Percentiles rank a stretch among this genome's conserved stretches.
Evolutionary conservation across 148 eudicot species (phyloP).

Genomic region (Pouteria glomerata): DNA sequence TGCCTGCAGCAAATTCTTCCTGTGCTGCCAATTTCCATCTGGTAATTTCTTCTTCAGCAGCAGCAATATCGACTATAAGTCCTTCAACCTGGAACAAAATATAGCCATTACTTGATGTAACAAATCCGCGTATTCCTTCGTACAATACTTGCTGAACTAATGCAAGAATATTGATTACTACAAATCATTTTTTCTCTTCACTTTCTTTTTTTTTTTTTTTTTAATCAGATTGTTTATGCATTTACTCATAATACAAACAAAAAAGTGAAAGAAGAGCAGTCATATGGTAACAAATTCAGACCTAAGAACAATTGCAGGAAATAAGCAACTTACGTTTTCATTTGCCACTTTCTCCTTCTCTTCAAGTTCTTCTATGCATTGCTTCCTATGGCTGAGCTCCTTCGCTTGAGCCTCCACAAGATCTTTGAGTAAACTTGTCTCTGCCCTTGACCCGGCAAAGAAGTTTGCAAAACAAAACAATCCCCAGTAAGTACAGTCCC

Average conservation of each 20-base stretch:
- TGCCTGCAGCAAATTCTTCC: conserved; percentile 96
- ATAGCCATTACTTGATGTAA: neutral
- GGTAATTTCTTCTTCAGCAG: conserved; percentile 92
- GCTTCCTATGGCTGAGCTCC: conserved; percentile 72
- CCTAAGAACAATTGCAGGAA: neutral
- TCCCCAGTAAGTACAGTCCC: conserved; percentile 1
- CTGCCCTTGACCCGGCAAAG: conserved; percentile 71
- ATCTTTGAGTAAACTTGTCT: conserved; percentile 75
- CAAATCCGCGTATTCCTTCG: too few relatives aligned
- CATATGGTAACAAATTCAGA: neutral
- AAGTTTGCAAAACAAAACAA: conserved; percentile 23
- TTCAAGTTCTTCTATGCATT: conserved; percentile 76
- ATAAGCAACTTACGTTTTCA: conserved; percentile 55
- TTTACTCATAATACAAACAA: too few relatives aligned
- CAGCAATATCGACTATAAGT: conserved; percentile 89
- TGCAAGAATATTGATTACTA: too few relatives aligned
- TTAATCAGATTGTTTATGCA: too few relatives aligned
- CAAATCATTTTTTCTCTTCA: too few relatives aligned
- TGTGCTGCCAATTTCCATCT: conserved; percentile 97
- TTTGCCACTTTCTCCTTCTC: conserved; percentile 90
- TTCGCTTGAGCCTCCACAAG: conserved; percentile 68
- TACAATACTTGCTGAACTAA: too few relatives aligned
- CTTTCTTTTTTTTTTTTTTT: too few relatives aligned
- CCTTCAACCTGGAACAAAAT: conserved; percentile 65
- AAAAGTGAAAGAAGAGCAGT: neutral